These are phyloP conservation scores for Chlamydomonas schloesseri DNA, from an alignment of 139 green algal species.

Conservation along the genomic window DNA sequence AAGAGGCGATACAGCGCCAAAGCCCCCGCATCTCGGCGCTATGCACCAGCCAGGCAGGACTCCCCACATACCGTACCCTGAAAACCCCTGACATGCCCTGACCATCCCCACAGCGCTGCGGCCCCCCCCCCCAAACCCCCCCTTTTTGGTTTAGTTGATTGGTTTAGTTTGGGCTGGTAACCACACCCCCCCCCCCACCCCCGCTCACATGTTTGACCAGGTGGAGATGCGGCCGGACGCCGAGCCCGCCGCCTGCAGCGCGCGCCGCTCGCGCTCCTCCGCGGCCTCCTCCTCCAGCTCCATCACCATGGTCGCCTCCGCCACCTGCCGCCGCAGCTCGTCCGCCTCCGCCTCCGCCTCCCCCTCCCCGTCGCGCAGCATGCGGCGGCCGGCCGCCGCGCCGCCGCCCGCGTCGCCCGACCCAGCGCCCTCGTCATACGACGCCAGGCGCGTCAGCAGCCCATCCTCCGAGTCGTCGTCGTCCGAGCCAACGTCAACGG, in stretches of 20 bases:
- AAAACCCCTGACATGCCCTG: no score
- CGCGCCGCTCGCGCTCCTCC: neutral
- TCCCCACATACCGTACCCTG: no score
- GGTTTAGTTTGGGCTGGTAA: no score
- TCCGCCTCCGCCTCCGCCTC: neutral
- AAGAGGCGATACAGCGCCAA: no score
- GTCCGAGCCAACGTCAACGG: neutral
- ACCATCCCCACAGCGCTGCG: no score
- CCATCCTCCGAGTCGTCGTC: neutral
- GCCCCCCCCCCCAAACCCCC: neutral
- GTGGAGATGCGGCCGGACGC: neutral
- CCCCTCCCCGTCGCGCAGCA: no score
- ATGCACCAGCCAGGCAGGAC: no score
- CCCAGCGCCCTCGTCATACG: neutral
- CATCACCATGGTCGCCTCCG: neutral
- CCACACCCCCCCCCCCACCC: no score
- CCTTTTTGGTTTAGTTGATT: no score
- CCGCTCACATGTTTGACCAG: neutral
- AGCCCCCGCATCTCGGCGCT: no score
- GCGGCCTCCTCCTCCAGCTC: neutral
- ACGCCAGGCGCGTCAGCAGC: neutral
- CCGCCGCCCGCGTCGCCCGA: neutral
- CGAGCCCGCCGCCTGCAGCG: neutral
- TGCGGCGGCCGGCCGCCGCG: no score
- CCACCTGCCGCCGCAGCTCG: no score